phyloP scores from a whole-genome alignment of 495 filamentous ascomycete species.

The Penicillium argentinense region DNA sequence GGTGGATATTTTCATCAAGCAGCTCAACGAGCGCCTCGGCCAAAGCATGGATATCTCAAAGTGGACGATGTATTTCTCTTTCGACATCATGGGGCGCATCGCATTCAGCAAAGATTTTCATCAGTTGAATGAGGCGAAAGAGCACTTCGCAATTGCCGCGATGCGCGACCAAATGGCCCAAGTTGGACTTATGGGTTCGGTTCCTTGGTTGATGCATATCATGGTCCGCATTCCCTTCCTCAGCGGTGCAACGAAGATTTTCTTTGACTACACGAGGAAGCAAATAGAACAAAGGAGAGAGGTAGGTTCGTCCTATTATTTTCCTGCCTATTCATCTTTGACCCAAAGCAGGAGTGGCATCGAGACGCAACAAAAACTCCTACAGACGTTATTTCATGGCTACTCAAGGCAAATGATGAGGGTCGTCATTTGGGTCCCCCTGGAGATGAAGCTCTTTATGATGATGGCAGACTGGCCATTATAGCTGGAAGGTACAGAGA shows the following conservation, averaged over 20 bases:
- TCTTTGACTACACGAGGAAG: background rate
- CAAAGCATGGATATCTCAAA: conserved; percentile 51
- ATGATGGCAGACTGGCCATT: conserved; percentile 24
- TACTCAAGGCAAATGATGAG: conserved; percentile 25
- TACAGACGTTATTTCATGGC: conserved; percentile 29
- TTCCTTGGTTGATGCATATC: conserved; percentile 24
- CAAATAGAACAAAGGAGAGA: conserved; percentile 14
- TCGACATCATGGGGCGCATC: conserved; percentile 72
- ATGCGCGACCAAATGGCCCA: conserved; percentile 16
- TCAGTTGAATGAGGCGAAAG: conserved; percentile 61
- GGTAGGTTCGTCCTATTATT: background rate
- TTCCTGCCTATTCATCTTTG: no score
- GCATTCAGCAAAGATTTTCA: conserved; percentile 70
- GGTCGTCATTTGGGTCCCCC: conserved; percentile 14
- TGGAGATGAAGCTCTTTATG: conserved; percentile 16
- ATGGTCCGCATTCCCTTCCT: conserved; percentile 14
- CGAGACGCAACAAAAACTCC: conserved; percentile 14
- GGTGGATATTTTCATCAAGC: conserved; percentile 8
- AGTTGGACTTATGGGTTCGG: conserved; percentile 15
- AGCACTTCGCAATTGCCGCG: conserved; percentile 55
- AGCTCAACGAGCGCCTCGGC: conserved; percentile 7
- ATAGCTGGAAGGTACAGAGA: conserved; percentile 29
- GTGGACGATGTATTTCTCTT: conserved; percentile 66
- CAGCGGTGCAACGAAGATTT: conserved; percentile 4
- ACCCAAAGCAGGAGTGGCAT: conserved; percentile 10